Base-by-base conservation (phyloP, 352 stramenopile species). In the Globisporangium parvum region DNA sequence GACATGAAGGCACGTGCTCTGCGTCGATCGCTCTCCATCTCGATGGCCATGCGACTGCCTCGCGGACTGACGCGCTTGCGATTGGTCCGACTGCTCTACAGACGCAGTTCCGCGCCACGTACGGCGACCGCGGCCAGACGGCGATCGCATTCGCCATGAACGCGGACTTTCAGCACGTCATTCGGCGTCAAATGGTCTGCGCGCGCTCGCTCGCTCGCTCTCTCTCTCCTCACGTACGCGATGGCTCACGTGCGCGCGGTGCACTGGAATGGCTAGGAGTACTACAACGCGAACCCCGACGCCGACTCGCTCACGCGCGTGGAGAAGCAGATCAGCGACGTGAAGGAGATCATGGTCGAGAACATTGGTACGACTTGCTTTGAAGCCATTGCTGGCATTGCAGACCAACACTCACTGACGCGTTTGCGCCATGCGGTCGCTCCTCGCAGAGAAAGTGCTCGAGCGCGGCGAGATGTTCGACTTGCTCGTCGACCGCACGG, bases 381-480 rank as follows among this genome's bases (percentile, higher is more conserved):
- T n/a, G n/a, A 31, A 31, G 26, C 3, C 26, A 6, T 31, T 2
- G 3, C 26, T 2, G 26, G 6, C 26, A 6, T 31, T 10, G 2
- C 18, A 12, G 20, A 17, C n/a, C 0, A 23, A 3, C 15, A 24
- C 23, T 28, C 4, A 20, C 10, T 21, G 4, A 33, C 18, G 39
- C n/a, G 6, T 53, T 15, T 45, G 12, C 42, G 10, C 26, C 4
- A n/a, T n/a, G n/a, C n/a, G n/a, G n/a, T n/a, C n/a, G n/a, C 24
- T 46, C 6, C 8, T 4, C 40, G 21, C 42, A 87, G 97, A 99
- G 56, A 98, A 98, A 68, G 91, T 99, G 33, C 73, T 99, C 57
- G 95, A 99, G 52, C 71, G 97, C 39, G 98, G 97, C 18, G 96
- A 99, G 69, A 98, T 98, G 65, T 98, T 99, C 70, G 97, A 99